Conservation (phyloP, 805 yeast genomes). For the Isabelozyma heimii region DNA sequence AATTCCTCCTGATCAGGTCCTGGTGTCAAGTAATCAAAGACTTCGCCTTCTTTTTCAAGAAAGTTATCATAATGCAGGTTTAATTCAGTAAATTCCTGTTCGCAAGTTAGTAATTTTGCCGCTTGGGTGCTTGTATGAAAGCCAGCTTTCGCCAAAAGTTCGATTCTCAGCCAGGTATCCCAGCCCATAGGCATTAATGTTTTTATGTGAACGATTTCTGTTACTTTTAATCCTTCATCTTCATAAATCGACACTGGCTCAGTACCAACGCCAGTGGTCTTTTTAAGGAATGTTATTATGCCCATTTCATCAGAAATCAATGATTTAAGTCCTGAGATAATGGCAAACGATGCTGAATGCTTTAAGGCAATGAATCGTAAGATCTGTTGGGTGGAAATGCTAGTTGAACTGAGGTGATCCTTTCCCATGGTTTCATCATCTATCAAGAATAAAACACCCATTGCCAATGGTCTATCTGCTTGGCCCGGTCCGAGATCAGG, state of each 20-base stretch:
- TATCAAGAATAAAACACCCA: slow-evolving; percentile 14
- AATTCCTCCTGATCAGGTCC: not conserved
- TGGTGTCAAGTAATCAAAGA: not conserved
- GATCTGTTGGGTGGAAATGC: slow-evolving; percentile 32
- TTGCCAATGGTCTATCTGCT: slow-evolving; percentile 20
- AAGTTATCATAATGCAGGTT: slow-evolving; percentile 11
- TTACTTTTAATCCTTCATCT: slow-evolving; percentile 3
- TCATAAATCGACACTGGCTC: slow-evolving; percentile 14
- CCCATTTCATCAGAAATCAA: not conserved
- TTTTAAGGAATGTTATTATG: not conserved
- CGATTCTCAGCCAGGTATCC: slow-evolving; percentile 54
- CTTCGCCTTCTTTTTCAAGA: slow-evolving; percentile 1
- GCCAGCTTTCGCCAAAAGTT: slow-evolving; percentile 24
- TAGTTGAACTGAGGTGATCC: slow-evolving; percentile 15
- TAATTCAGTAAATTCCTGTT: slow-evolving; percentile 13
- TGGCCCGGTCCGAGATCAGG: slow-evolving; percentile 16
- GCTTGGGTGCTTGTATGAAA: slow-evolving; percentile 9
- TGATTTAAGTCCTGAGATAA: slow-evolving; percentile 3
- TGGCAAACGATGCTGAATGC: slow-evolving; percentile 24
- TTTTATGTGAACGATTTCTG: slow-evolving; percentile 7
- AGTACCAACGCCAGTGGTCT: not conserved
- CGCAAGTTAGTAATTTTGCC: slow-evolving; percentile 9
- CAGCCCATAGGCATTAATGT: slow-evolving; percentile 45
- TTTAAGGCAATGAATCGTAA: slow-evolving; percentile 29
- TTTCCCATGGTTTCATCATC: slow-evolving; percentile 10